A percentile compares a stretch with the other conserved stretches of the same genome.
These are phyloP conservation scores for Colletotrichum destructivum DNA, from an alignment of 2,329 filamentous ascomycete genomes.

Conservation along the genomic window DNA sequence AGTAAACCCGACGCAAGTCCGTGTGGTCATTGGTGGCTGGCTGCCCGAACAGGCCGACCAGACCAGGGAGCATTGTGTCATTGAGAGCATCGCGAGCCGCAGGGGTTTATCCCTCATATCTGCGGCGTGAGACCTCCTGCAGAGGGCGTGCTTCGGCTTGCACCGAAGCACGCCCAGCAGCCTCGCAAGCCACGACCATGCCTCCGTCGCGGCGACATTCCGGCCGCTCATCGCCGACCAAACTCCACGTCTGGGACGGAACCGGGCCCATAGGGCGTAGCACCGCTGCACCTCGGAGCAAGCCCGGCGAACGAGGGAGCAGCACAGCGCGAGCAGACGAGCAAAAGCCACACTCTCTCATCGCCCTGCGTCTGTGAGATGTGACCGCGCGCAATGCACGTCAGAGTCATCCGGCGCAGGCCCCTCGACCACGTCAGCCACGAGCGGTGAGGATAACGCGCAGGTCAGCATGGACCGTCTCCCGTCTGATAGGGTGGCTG, in stretches of 20 bases:
- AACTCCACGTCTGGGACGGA: background rate
- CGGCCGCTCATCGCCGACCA: conserved; percentile 18
- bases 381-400: background rate
- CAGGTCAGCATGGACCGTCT: conserved; percentile 27
- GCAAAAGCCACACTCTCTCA: background rate
- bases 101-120: background rate
- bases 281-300: conserved; percentile 7
- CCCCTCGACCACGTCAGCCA: conserved; percentile 23
- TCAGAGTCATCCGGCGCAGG: conserved; percentile 15
- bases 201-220: conserved; percentile 1
- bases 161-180: background rate
- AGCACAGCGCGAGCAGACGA: background rate
- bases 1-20: conserved; percentile 6
- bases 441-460: conserved; percentile 33
- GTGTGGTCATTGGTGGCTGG: background rate
- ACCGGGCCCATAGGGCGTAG: background rate
- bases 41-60: background rate
- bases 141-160: conserved; percentile 6
- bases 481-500: conserved; percentile 7
- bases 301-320: background rate
- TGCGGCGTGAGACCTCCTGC: background rate
- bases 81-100: background rate
- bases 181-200: conserved; percentile 5
- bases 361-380: background rate
- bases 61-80: background rate